Conservation (phyloP, 2,329 filamentous ascomycete species). For the Aureobasidium sp. region DNA sequence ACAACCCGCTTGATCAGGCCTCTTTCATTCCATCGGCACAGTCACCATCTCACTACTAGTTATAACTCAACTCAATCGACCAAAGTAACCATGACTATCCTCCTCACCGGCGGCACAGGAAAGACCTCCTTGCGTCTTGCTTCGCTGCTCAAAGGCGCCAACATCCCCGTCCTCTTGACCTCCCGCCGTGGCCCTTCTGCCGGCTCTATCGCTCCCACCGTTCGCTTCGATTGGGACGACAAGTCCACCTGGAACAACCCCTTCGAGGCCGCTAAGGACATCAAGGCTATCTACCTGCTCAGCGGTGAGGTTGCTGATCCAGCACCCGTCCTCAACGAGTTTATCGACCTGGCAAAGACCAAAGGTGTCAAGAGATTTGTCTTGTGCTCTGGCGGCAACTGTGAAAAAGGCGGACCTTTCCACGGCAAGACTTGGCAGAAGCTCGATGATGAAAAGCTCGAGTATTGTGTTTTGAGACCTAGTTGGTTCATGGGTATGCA, state of each 20-base stretch:
- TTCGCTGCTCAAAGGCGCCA: neutral
- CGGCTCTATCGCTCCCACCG: neutral
- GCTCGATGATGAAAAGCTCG: neutral
- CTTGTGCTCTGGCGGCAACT: neutral
- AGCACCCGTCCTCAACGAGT: neutral
- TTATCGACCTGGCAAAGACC: neutral
- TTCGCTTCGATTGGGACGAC: neutral
- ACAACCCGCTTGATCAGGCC: too few relatives aligned
- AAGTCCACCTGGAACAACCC: neutral
- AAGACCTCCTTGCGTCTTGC: neutral
- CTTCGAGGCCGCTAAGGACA: neutral
- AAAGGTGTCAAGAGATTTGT: neutral
- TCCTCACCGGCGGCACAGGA: slow-evolving; percentile 9
- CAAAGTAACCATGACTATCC: neutral
- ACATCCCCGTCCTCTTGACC: neutral
- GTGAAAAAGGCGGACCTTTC: neutral
- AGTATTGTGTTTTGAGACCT: neutral
- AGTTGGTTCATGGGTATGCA: slow-evolving; percentile 3
- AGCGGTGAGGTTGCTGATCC: neutral
- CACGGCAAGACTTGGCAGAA: neutral
- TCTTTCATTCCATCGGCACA: too few relatives aligned
- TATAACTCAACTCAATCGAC: too few relatives aligned
- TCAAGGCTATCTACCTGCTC: neutral
- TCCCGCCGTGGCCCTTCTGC: neutral
- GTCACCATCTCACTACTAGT: too few relatives aligned